Evolutionary conservation across 2,329 filamentous ascomycete genomes (phyloP).

Genomic region (Ascochyta pisi): DNA sequence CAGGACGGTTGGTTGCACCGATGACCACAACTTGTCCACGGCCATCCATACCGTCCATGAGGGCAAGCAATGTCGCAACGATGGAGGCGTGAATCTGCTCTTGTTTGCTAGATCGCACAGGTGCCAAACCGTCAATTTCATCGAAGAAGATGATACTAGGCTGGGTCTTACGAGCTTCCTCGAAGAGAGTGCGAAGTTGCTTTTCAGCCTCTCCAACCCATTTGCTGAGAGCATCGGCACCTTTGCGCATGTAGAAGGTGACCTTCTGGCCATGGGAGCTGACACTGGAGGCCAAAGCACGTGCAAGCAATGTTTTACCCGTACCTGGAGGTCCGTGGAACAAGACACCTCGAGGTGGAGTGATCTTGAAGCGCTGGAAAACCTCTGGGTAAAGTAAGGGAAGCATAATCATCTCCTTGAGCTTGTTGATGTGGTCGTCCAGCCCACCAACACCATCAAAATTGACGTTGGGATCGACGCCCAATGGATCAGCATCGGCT

Average conservation of each 20-base stretch:
- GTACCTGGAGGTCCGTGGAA: slow-evolving; percentile 98
- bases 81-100: slow-evolving; percentile 99
- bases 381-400: slow-evolving; percentile 94
- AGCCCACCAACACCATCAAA: slow-evolving; percentile 94
- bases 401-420: slow-evolving; percentile 98
- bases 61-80: slow-evolving; percentile 58
- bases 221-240: slow-evolving; percentile 95
- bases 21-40: slow-evolving; percentile 91
- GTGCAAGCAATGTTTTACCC: slow-evolving; percentile 94
- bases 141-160: slow-evolving; percentile 99
- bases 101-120: slow-evolving; percentile 95
- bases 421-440: slow-evolving; percentile 90
- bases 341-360: slow-evolving; percentile 89
- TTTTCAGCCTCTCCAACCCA: slow-evolving; percentile 99
- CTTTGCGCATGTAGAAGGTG: slow-evolving; percentile 99
- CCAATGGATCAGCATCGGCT: slow-evolving; percentile 92
- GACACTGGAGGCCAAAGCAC: slow-evolving; percentile 89
- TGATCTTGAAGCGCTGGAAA: slow-evolving; percentile 89
- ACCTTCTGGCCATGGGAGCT: slow-evolving; percentile 91
- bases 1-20: slow-evolving; percentile 95
- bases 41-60: slow-evolving; percentile 61
- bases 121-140: slow-evolving; percentile 95
- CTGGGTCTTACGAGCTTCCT: slow-evolving; percentile 93
- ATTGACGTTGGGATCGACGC: slow-evolving; percentile 89
- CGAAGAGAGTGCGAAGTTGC: slow-evolving; percentile 90